Evolutionary conservation across 2,329 filamentous ascomycete species (phyloP), one percentile per base, ranked within the genome.

Genomic region (Scytalidium lignicola): DNA sequence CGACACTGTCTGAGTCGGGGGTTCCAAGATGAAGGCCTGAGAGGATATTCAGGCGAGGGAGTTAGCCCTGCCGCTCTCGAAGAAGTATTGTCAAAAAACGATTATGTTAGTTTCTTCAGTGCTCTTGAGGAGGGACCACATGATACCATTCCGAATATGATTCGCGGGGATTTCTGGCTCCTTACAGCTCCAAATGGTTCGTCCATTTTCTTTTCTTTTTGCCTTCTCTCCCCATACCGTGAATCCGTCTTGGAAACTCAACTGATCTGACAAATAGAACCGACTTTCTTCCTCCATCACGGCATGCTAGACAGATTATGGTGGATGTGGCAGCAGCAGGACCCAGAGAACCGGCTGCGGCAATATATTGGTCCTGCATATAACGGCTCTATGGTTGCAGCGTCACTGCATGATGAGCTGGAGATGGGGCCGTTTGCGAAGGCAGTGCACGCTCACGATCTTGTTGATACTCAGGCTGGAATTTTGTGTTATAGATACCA

Each of bases 261-360:
- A 12, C 42, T 41, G 6, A 17, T 18, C 8, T 41, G 28, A 39
- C 17, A n/a, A 20, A 22, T 74, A 78, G 72, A 74, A 46, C 72
- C 72, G 1, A 68, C 59, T 2, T 75, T 75, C 57, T 74, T 67
- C 51, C 55, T 71, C 5, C 72, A 75, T 50, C 72, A 75, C 47
- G 70, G 63, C 0, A 66, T 71, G 56, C 67, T 75, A 40, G 72
- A 75, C 50, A 63, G 72, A 5, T 61, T 73, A 44, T 73, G 71
- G 58, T 74, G 70, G 58, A 69, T 75, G 50, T 75, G 72, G 72
- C 71, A 74, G 62, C 70, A 69, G 37, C 66, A 71, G 22, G 66
- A 74, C 52, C 69, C 57, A 58, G 61, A 43, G 59, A 67, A 41
- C 48, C 53, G 55, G n/a, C 48, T 53, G 23, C 20, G 17, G 42